These are phyloP conservation scores for Corymbia citriodora DNA, from an alignment of 441 rosid species.

Conservation along the genomic window DNA sequence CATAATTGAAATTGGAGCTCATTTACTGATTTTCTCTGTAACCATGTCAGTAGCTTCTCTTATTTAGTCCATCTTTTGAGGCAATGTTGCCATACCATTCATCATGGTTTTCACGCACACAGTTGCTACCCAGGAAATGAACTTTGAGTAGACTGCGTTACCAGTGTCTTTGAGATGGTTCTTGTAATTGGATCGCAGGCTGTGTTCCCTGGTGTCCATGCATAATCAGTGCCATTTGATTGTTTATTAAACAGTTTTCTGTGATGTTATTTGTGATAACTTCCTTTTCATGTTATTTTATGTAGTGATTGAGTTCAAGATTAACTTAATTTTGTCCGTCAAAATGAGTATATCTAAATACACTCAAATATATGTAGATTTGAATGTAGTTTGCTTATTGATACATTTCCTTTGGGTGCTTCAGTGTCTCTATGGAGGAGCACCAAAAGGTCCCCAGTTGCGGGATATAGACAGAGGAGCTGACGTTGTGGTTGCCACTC, in stretches of 20 bases:
- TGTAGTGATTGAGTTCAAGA: neutral
- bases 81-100: neutral
- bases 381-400: neutral
- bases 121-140: neutral
- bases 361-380: neutral
- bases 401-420: constrained; percentile 4
- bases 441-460: constrained; percentile 92
- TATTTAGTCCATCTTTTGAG: neutral
- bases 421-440: constrained; percentile 98
- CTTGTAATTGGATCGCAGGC: neutral
- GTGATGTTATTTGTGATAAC: neutral
- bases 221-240: neutral
- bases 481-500: constrained; percentile 98
- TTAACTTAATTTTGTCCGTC: neutral
- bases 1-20: neutral
- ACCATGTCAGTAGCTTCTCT: neutral
- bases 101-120: neutral
- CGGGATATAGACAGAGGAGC: constrained; percentile 90
- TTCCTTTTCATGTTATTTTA: neutral
- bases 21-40: neutral
- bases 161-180: neutral
- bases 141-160: neutral
- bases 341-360: neutral
- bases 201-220: neutral
- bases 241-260: neutral